These are phyloP conservation scores for Saturnispora besseyi DNA, from an alignment of 805 yeast genomes.

Conservation along the genomic window DNA sequence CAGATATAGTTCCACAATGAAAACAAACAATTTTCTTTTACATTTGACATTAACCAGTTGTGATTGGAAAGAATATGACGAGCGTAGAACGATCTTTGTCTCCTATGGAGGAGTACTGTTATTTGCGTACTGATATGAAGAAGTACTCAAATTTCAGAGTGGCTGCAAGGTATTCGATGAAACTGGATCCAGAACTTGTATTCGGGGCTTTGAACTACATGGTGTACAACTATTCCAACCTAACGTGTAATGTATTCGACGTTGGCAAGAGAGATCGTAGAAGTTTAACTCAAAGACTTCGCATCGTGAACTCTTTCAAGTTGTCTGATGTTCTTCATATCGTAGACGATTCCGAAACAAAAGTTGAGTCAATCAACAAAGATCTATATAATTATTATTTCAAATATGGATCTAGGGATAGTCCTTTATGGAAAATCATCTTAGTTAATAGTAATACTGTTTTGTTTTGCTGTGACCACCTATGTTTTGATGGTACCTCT, in stretches of 20 bases:
- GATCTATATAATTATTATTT: neutral
- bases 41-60: too few relatives aligned
- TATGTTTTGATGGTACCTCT: constrained; percentile 29
- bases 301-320: neutral
- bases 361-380: constrained; percentile 5
- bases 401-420: neutral
- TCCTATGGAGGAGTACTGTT: constrained; percentile 3
- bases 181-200: constrained; percentile 1
- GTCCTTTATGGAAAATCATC: constrained; percentile 16
- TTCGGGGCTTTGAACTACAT: constrained; percentile 9
- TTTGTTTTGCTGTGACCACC: constrained; percentile 24
- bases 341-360: constrained; percentile 4
- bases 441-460: constrained; percentile 9
- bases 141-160: constrained; percentile 7
- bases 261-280: neutral
- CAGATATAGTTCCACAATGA: too few relatives aligned
- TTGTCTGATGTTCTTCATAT: constrained; percentile 17
- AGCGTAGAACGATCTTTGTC: neutral
- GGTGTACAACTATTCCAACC: constrained; percentile 3
- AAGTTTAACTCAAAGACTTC: neutral
- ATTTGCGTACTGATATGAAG: constrained; percentile 5
- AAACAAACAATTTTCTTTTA: too few relatives aligned
- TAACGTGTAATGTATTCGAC: neutral
- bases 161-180: constrained; percentile 1
- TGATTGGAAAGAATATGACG: neutral